Percentiles rank a stretch among this genome's conserved stretches.
Evolutionary conservation across 2,329 filamentous ascomycete species (phyloP).

Genomic region (Pyrenophora graminea): DNA sequence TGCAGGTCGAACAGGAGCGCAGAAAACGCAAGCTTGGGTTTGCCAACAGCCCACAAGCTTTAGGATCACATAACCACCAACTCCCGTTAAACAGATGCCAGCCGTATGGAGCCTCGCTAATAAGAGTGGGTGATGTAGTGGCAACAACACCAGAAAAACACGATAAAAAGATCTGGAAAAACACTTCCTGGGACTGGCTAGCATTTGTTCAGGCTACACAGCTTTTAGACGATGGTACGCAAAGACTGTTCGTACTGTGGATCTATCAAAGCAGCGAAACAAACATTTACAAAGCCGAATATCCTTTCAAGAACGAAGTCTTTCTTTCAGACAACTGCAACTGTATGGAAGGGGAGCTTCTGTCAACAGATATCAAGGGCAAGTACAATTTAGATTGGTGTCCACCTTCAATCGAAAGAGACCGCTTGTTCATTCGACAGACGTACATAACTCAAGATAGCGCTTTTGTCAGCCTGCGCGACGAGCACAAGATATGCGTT

Average conservation of each 20-base stretch:
- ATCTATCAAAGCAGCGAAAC: slow-evolving; percentile 74
- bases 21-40: slow-evolving; percentile 27
- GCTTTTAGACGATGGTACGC: slow-evolving; percentile 38
- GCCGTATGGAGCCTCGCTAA: slow-evolving; percentile 13
- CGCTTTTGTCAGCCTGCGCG: slow-evolving; percentile 64
- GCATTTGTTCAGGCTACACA: slow-evolving; percentile 65
- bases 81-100: background rate
- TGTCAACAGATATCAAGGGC: slow-evolving; percentile 60
- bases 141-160: slow-evolving; percentile 52
- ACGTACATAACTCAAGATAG: slow-evolving; percentile 66
- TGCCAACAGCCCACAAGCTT: slow-evolving; percentile 5
- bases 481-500: slow-evolving; percentile 60
- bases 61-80: background rate
- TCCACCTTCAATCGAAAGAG: slow-evolving; percentile 54
- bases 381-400: slow-evolving; percentile 63
- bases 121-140: slow-evolving; percentile 56
- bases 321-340: slow-evolving; percentile 79
- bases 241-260: slow-evolving; percentile 69
- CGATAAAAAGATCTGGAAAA: slow-evolving; percentile 60
- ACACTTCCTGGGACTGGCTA: slow-evolving; percentile 65
- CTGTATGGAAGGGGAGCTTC: slow-evolving; percentile 60
- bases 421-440: slow-evolving; percentile 68
- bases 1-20: slow-evolving; percentile 13
- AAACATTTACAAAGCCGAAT: slow-evolving; percentile 67
- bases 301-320: slow-evolving; percentile 72